Evolutionary conservation across 1,284 basidiomycete genomes (phyloP).

Genomic region (Austroboletus niveus): DNA sequence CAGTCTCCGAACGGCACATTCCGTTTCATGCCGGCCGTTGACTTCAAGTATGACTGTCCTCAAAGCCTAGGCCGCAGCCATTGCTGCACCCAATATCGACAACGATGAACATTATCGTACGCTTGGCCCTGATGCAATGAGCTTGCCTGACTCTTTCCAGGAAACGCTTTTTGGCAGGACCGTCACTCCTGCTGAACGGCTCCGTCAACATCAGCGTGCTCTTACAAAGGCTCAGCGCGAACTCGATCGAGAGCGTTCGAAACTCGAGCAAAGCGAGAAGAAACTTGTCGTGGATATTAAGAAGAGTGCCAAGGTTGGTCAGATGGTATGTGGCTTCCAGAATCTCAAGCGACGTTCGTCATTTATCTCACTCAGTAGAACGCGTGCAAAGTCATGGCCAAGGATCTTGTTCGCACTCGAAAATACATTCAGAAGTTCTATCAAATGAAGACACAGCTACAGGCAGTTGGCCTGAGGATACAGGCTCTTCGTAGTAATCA

Average conservation of each 20-base stretch:
- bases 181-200: slow-evolving; percentile 92
- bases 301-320: slow-evolving; percentile 93
- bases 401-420: slow-evolving; percentile 94
- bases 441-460: slow-evolving; percentile 97
- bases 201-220: slow-evolving; percentile 94
- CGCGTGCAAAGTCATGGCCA: slow-evolving; percentile 99
- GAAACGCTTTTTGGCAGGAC: slow-evolving; percentile 93
- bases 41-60: neutral
- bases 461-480: slow-evolving; percentile 94
- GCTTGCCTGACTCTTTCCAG: slow-evolving; percentile 39
- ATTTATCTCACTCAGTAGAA: slow-evolving; percentile 54
- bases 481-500: slow-evolving; percentile 97
- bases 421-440: slow-evolving; percentile 98
- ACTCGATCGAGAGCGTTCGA: slow-evolving; percentile 91
- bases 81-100: slow-evolving; percentile 21
- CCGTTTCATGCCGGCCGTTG: slow-evolving; percentile 6
- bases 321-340: slow-evolving; percentile 67
- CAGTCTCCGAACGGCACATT: slow-evolving; percentile 17
- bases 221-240: slow-evolving; percentile 97
- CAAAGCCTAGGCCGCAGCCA: slow-evolving; percentile 10
- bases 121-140: slow-evolving; percentile 22
- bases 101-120: slow-evolving; percentile 72
- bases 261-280: slow-evolving; percentile 95
- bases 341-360: slow-evolving; percentile 6
- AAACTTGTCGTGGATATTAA: slow-evolving; percentile 93